These are phyloP conservation scores for Coemansia erecta DNA, from an alignment of 192 early-diverging fungal genomes.

Conservation along the genomic window DNA sequence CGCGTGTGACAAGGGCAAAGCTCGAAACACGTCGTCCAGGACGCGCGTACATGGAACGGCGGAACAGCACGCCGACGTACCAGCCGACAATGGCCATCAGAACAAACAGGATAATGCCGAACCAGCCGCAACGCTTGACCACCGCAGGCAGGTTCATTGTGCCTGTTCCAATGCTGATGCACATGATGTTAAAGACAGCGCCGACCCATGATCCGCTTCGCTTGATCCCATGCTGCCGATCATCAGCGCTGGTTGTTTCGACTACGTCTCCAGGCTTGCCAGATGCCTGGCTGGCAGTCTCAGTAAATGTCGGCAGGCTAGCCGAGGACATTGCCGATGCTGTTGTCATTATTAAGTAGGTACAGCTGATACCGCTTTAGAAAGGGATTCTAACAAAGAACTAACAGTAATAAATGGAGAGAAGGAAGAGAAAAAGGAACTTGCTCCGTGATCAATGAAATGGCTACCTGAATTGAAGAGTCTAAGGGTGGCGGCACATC, in stretches of 20 bases:
- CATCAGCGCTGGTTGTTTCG: conserved; percentile 2
- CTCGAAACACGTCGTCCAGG: conserved; percentile 59
- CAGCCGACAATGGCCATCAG: conserved; percentile 68
- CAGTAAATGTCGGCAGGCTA: background rate
- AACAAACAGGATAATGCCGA: conserved; percentile 66
- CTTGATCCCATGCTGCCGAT: conserved; percentile 30
- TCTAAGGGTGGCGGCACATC: background rate
- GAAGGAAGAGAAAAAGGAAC: background rate
- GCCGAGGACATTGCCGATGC: background rate
- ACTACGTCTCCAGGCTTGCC: background rate
- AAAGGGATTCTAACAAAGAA: background rate
- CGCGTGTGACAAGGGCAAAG: conserved; percentile 63
- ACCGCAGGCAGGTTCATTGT: conserved; percentile 79
- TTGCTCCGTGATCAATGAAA: background rate
- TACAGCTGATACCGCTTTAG: too few species aligned
- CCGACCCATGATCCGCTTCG: conserved; percentile 56
- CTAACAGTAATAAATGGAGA: background rate
- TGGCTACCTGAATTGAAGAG: too few species aligned
- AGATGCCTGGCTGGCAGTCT: conserved; percentile 8
- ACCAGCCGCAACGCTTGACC: conserved; percentile 73
- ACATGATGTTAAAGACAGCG: conserved; percentile 66
- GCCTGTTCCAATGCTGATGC: conserved; percentile 78
- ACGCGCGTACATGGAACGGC: conserved; percentile 68
- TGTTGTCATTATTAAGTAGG: background rate
- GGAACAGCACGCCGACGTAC: conserved; percentile 74